Base-by-base conservation (phyloP, 108 stramenopile species). In the Cyclotella baltica region DNA sequence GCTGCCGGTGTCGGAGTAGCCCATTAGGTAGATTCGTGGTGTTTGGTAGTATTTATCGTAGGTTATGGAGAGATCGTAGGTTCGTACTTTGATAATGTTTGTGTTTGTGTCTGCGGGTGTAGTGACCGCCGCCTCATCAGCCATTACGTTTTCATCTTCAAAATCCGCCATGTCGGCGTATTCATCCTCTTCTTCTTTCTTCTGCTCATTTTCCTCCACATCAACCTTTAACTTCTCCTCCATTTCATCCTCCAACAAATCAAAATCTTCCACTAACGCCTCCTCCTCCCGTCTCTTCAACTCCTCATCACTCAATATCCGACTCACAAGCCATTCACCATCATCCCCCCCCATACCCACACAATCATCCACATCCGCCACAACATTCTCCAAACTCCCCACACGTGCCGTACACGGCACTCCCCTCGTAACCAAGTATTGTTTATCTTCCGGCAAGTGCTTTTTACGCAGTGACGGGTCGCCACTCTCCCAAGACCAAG, bases 11-110 rank as follows among this genome's bases (percentile, higher is more conserved):
- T 98, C 94, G 30, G 91, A 83, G 66, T 95, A 96, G 2, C 99
- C 99, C 62, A 93, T 85, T 65, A 99, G 96, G 89, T 91, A 99
- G 27, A 99, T 94, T 6, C 99, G 92, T 0, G 99, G 99, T 16
- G 98, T 98, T 80, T 98, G 98, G 68, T 98, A 98, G 83, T 98
- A 98, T 77, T 97, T 97, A 84, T 99, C 99, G 86, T 99, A 99
- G 40, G 97, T 98, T 53, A 99, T 98, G 56, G 80, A 86, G 9
- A 99, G 38, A 78, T 99, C 98, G 77, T 99, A 99, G 33, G 95
- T 95, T 51, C 99, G 92, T 11, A 93, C 90, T 36, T 86, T 88
- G 48, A 97, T 47, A 50, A 97, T 72, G 74, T 92, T 88, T 33
- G 81, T 65, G 67, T 85, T 33, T 75, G 37, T 18, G 62, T 66